These are phyloP conservation scores for Pythium angustatum DNA, from an alignment of 352 stramenopile species.

Conservation along the genomic window DNA sequence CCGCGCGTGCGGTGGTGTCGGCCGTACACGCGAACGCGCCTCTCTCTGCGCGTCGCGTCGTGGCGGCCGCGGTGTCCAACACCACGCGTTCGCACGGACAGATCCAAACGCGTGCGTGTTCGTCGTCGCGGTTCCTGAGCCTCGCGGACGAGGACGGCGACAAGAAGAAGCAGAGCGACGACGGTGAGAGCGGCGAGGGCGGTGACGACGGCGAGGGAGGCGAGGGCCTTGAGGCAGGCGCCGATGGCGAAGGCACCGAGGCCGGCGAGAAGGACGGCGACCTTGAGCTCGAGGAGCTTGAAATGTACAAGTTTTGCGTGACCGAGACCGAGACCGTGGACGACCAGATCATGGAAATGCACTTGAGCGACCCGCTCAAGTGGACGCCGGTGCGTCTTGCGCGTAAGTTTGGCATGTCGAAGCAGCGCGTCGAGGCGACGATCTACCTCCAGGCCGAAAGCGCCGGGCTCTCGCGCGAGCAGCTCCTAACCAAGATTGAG, in stretches of 20 bases:
- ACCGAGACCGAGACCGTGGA: slow-evolving; percentile 73
- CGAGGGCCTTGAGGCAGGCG: slow-evolving; percentile 31
- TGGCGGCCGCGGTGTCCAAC: too few relatives aligned
- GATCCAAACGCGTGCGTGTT: slow-evolving; percentile 35
- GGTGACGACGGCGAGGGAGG: slow-evolving; percentile 19
- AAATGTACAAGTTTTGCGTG: slow-evolving; percentile 75
- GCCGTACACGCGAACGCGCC: not conserved
- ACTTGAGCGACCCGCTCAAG: slow-evolving; percentile 85
- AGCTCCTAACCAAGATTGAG: slow-evolving; percentile 64
- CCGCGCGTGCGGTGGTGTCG: slow-evolving; percentile 5
- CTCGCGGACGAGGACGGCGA: slow-evolving; percentile 58
- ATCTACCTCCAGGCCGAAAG: slow-evolving; percentile 79
- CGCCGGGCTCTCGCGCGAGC: slow-evolving; percentile 50
- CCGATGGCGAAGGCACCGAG: slow-evolving; percentile 28
- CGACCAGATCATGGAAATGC: slow-evolving; percentile 74
- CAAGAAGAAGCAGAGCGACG: slow-evolving; percentile 30
- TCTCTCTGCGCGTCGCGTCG: slow-evolving; percentile 5
- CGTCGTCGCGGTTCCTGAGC: slow-evolving; percentile 75
- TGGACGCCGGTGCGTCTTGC: slow-evolving; percentile 87
- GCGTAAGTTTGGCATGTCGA: slow-evolving; percentile 70
- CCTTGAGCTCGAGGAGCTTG: slow-evolving; percentile 65
- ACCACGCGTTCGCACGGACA: slow-evolving; percentile 5
- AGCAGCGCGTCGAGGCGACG: slow-evolving; percentile 77
- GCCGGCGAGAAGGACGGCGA: slow-evolving; percentile 62
- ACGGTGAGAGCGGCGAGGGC: slow-evolving; percentile 10